Base-by-base conservation (phyloP, 177 flowering plant species). In the Vitis hybrid region DNA sequence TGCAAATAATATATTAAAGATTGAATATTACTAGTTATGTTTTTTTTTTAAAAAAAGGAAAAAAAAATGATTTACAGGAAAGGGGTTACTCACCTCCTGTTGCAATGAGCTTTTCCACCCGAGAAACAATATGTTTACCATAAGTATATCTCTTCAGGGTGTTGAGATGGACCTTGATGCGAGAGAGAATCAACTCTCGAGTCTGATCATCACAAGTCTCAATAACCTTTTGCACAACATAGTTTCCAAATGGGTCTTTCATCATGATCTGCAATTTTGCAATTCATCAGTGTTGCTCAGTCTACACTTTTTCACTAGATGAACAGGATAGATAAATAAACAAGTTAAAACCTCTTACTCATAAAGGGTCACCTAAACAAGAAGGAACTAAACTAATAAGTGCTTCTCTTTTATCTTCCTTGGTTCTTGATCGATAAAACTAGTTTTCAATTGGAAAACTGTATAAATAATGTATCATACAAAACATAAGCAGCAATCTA, bases 1-100 rank as follows among this genome's bases (percentile, higher is more conserved):
- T 88, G 86, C 70, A 70, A 73, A 61, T 17, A 35, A 60, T 1
- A 9, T 8, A 15, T n/a, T 13, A 41, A 10, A 35, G 35, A 30
- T 11, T 58, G 1, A 52, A 63, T 51, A 76, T 58, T n/a, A 10
- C 20, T 64, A 9, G 0, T 15, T 9, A 27, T 30, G 30, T 4
- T 4, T 21, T n/a, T 3, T 13, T 27, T 27, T 3, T 0, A 0
- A 27, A 27, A 20, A 41, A 3, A 20, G 21, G 9, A 54, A 62
- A 68, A 20, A 21, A 65, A 2, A 14, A n/a, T 18, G 9, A 51
- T 49, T 12, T 48, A 21, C 15, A 14, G 1, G 13, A 18, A 59
- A 21, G 54, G 9, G 32, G 30, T 14, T 2, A 14, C 75, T 67
- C 17, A 66, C 69, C 69, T 53, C 69, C 69, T 6, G 69, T 50